These are phyloP conservation scores for Suhomyces wounanorum DNA, from an alignment of 1,139 yeast species.

Conservation along the genomic window DNA sequence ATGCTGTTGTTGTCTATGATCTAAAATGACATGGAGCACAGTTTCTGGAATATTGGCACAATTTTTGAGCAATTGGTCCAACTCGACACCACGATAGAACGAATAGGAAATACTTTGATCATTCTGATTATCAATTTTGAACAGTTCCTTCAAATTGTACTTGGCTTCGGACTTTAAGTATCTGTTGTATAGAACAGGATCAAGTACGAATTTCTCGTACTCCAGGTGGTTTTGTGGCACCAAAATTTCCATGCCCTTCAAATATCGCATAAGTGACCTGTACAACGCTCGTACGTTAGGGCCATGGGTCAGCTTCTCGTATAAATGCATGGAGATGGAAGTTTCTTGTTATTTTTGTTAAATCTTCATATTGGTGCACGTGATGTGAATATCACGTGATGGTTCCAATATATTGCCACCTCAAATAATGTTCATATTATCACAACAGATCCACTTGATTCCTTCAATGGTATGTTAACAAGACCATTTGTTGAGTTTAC, in stretches of 20 bases:
- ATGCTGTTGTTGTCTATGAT: conserved; percentile 19
- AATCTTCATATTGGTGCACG: not conserved
- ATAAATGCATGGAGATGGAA: conserved; percentile 5
- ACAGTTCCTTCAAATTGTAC: conserved; percentile 21
- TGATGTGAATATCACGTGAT: not conserved
- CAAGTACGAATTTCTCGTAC: conserved; percentile 11
- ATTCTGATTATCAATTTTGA: conserved; percentile 10
- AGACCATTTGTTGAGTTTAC: not conserved
- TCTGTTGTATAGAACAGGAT: conserved; percentile 14
- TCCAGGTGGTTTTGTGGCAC: conserved; percentile 2
- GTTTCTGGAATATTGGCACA: not conserved
- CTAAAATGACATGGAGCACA: not conserved
- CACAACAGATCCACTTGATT: not conserved
- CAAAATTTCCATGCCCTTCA: conserved; percentile 1
- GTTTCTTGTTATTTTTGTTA: not conserved
- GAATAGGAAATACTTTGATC: not conserved
- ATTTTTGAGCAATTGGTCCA: not conserved
- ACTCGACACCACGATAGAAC: conserved; percentile 7
- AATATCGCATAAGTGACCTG: conserved; percentile 21
- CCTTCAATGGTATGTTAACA: not conserved
- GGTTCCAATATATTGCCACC: not conserved
- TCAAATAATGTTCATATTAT: not conserved
- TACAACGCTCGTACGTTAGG: conserved; percentile 11
- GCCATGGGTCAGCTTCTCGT: conserved; percentile 8
- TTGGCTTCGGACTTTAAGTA: conserved; percentile 21